A percentile compares a stretch with the other conserved stretches of the same genome.
Evolutionary conservation across 176 grass and related monocot genomes (phyloP).

Genomic region (Oryza meridionalis): DNA sequence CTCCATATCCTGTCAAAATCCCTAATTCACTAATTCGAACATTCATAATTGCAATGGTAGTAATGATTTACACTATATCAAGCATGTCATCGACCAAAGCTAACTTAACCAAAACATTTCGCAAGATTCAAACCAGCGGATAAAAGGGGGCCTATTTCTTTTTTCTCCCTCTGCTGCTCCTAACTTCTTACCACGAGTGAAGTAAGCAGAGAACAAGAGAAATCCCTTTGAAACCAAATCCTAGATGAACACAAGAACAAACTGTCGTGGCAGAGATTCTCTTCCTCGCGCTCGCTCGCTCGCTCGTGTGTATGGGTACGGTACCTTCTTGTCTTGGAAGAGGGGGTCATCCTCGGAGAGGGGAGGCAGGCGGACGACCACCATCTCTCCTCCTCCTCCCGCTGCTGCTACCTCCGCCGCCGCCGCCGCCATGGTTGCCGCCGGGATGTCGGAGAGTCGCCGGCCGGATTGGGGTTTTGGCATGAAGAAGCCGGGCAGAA

Average conservation of each 20-base stretch:
- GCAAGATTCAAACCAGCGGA: not conserved
- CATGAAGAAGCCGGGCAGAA: not conserved
- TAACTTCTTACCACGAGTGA: not conserved
- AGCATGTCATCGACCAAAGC: not conserved
- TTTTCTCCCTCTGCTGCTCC: not conserved
- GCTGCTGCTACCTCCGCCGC: no score
- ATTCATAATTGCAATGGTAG: not conserved
- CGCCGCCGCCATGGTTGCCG: conserved; percentile 25
- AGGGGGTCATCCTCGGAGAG: conserved; percentile 55
- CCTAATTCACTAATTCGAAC: not conserved
- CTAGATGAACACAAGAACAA: not conserved
- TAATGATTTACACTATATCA: not conserved
- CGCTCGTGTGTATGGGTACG: not conserved
- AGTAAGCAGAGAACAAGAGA: not conserved
- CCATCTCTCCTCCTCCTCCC: not conserved
- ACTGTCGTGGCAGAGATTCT: not conserved
- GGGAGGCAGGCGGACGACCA: conserved; percentile 46
- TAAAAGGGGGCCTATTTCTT: not conserved
- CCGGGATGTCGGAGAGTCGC: no score
- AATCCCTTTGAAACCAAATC: not conserved
- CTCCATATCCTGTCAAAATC: not conserved
- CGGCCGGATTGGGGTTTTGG: not conserved
- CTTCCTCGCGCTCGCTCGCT: not conserved
- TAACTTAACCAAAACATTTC: conserved; percentile 1
- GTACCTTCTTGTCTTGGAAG: conserved; percentile 72